Evolutionary conservation across 306 rosid genomes (phyloP), one percentile per base, ranked within the genome.

Genomic region (Rosa persica): DNA sequence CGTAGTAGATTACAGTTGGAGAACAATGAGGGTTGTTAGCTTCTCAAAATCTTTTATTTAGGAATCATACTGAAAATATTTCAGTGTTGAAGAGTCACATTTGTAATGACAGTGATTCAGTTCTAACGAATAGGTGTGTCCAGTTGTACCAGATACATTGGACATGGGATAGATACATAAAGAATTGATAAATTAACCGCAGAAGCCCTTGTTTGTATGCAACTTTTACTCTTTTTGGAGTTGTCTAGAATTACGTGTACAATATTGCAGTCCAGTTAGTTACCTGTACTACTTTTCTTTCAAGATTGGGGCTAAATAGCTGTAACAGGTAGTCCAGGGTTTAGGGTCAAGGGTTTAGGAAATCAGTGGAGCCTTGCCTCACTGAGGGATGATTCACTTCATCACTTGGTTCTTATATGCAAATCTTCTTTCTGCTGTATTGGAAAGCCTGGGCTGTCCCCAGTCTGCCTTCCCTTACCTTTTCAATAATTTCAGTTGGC

Each of bases 1-100:
- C 2, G 15, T 57, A 3, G 30, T 52, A 55, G 27, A 55, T 55
- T 55, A 8, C 30, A 2, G 30, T n/a, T 55, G 3, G 5, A 57
- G 34, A 10, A 58, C 2, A 12, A 16, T 58, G 17, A 58, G 34
- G 16, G 34, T 58, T 58, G 23, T 58, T 55, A 20, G 13, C 62
- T 55, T 55, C 5, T 51, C 22, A 51, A 51, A 51, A 51, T 47
- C 4, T 47, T 2, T 47, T 47, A 30, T 47, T 47, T 47, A 47
- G 51, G 51, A 47, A 46, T 46, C 3, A 46, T 46, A 46, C 49
- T 46, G 49, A 10, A 88, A 8, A 80, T 77, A 5, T 83, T 93
- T 42, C 93, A 7, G 71, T 87, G 5, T 42, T 0, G 44, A 42
- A 42, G 44, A 43, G 11, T 1, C 8, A 42, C 44, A 42, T 42